Conservation (phyloP, 2,329 filamentous ascomycete species). For the Rhynchosporium secalis region DNA sequence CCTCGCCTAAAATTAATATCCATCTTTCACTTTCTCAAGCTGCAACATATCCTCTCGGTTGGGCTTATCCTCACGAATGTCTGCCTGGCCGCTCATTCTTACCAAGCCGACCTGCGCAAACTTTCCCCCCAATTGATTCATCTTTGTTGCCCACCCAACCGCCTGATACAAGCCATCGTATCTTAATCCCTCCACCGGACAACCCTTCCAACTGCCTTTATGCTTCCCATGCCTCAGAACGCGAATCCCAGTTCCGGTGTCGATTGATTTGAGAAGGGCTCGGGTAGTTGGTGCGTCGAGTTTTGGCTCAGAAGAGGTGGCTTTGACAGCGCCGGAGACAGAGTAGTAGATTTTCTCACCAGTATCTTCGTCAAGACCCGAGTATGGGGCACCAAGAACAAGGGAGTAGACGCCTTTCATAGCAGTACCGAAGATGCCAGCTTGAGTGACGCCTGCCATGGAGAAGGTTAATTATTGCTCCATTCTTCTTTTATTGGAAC, state of each 20-base stretch:
- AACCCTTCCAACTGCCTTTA: background rate
- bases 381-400: background rate
- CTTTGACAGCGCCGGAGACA: background rate
- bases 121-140: slow-evolving; percentile 2
- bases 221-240: background rate
- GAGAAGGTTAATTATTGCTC: no score
- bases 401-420: background rate
- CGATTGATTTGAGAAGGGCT: background rate
- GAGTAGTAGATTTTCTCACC: background rate
- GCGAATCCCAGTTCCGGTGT: background rate
- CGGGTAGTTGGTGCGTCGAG: background rate
- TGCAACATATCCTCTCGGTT: background rate
- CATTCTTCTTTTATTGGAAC: no score
- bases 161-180: slow-evolving; percentile 9
- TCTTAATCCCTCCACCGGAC: background rate
- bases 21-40: background rate
- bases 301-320: background rate
- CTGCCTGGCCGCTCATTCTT: background rate
- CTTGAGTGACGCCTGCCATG: background rate
- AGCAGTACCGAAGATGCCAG: background rate
- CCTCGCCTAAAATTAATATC: background rate
- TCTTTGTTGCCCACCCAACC: background rate
- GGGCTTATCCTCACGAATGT: background rate
- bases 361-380: background rate
- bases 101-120: background rate